Evolutionary conservation across 148 eudicot species (phyloP), one percentile per base, ranked within the genome.

Genomic region (Rhododendron vialii): DNA sequence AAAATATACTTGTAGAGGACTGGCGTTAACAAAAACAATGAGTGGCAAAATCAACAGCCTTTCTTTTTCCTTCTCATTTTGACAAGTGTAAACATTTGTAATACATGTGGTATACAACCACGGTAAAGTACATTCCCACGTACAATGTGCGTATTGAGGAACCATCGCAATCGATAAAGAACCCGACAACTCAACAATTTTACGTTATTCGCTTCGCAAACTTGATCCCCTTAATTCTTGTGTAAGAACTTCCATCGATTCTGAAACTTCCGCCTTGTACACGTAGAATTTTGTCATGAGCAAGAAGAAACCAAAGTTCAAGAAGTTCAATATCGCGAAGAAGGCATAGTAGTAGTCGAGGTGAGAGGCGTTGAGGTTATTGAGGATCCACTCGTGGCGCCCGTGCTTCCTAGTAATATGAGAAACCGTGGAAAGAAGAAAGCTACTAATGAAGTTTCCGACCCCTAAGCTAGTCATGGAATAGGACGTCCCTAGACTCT

Each of bases 341-440:
- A 84, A 69, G 2, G 86, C 87, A 28, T 84, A 87, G 26, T 84
- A 87, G 22, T 84, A 87, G 69, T 87, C 89, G 0, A 87, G 79
- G 13, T 75, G 89, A 30, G 89, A 87, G 24, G 82, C 51, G 59
- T 87, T 87, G 22, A 87, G 84, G 84, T 87, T 84, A 65, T 87
- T 85, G 43, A 71, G 83, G 59, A 87, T 84, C 86, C 89, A 87
- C 17, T 86, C 89, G 2, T 73, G 41, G 14, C 26, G 78, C 38
- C 86, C 86, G 24, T 84, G 45, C 48, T 61, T 4, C 75, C 71
- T 80, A 11, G 86, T 87, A 41, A 84, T 9, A 69, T 81, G 41
- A 84, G 86, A 78, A 41, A 84, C 84, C 33, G 81, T 79, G 3
- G 89, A 84, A 30, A 84, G 84, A 59, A 87, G 45, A 22, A 87